phyloP scores from a whole-genome alignment of 2,329 filamentous ascomycete genomes.

The Gyromitra esculenta region DNA sequence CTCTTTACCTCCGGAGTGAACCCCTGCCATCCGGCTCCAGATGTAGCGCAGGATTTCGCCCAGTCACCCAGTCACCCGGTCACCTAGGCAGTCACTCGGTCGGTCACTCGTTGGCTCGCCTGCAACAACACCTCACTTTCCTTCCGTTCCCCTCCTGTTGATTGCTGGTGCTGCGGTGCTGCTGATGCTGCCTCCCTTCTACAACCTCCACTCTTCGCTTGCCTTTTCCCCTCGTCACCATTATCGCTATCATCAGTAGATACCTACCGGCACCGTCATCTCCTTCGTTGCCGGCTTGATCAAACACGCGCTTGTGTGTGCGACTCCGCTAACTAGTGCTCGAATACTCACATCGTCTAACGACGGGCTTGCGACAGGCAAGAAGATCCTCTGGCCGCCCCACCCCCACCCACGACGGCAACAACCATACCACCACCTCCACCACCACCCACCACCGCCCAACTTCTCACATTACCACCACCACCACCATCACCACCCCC shows the following conservation, averaged over 20 bases:
- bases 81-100: slow-evolving; percentile 38
- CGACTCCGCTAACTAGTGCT: slow-evolving; percentile 30
- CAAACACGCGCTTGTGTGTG: slow-evolving; percentile 49
- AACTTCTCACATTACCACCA: slow-evolving; percentile 26
- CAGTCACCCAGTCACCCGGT: slow-evolving; percentile 44
- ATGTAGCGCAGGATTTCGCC: slow-evolving; percentile 19
- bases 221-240: slow-evolving; percentile 17
- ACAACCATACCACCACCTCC: slow-evolving; percentile 16
- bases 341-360: slow-evolving; percentile 24
- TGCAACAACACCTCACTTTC: slow-evolving; percentile 25
- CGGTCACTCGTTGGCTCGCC: slow-evolving; percentile 43
- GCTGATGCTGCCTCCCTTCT: slow-evolving; percentile 22
- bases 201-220: slow-evolving; percentile 37
- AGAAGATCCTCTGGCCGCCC: slow-evolving; percentile 35
- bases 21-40: slow-evolving; percentile 23
- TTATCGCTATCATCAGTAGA: slow-evolving; percentile 37
- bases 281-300: slow-evolving; percentile 43
- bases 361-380: slow-evolving; percentile 35
- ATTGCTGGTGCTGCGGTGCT: slow-evolving; percentile 27
- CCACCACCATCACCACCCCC: slow-evolving; percentile 2
- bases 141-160: slow-evolving; percentile 21
- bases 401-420: slow-evolving; percentile 40
- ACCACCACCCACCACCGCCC: slow-evolving; percentile 16
- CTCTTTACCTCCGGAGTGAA: slow-evolving; percentile 34
- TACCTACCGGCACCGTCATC: slow-evolving; percentile 26